phyloP scores from a whole-genome alignment of 2,329 filamentous ascomycete species.

The Pestalotiopsis sp. region DNA sequence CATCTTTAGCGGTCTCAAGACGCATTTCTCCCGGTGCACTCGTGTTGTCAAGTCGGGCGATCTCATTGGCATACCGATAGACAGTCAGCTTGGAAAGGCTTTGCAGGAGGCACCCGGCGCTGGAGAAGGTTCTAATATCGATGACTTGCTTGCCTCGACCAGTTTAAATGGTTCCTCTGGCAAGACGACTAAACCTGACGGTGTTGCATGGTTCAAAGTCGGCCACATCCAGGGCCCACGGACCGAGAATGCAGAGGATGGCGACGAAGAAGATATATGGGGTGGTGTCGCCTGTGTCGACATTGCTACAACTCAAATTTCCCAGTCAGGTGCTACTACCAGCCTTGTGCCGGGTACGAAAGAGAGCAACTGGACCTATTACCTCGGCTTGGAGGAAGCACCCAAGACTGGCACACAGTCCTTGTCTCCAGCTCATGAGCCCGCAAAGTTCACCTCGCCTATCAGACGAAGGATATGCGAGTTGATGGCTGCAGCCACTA shows the following conservation, averaged over 20 bases:
- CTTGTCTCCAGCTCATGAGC: constrained; percentile 45
- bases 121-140: constrained; percentile 66
- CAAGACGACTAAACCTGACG: constrained; percentile 46
- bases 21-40: constrained; percentile 81
- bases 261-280: constrained; percentile 73
- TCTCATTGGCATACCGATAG: constrained; percentile 84
- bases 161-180: constrained; percentile 41
- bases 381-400: constrained; percentile 74
- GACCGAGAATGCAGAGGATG: constrained; percentile 54
- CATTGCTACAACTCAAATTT: constrained; percentile 83
- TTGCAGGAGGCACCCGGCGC: constrained; percentile 70
- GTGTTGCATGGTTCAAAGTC: constrained; percentile 91
- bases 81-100: constrained; percentile 80
- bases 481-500: constrained; percentile 85
- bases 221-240: constrained; percentile 68
- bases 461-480: constrained; percentile 77
- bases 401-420: constrained; percentile 51
- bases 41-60: constrained; percentile 86
- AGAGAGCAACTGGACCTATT: constrained; percentile 85
- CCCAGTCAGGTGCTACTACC: constrained; percentile 86
- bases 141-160: constrained; percentile 66
- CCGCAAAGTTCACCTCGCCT: constrained; percentile 56
- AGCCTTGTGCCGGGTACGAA: constrained; percentile 77
- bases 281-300: constrained; percentile 86
- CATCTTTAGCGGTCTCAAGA: constrained; percentile 83